phyloP scores from a whole-genome alignment of 768 basidiomycete species.

The Leucosporidium yakuticum region DNA sequence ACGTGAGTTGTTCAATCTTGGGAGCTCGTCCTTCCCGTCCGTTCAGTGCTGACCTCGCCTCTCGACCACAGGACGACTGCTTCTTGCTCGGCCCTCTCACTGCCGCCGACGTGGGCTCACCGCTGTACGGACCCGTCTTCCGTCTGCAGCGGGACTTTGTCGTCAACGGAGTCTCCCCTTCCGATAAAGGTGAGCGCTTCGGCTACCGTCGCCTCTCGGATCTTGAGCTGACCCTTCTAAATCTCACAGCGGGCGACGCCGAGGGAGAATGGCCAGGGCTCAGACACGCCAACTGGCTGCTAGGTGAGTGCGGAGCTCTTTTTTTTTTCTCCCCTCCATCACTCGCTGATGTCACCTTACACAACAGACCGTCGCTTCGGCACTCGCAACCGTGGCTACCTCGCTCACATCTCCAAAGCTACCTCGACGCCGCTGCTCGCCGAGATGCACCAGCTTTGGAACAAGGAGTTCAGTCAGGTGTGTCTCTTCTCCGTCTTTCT shows the following conservation, averaged over 20 bases:
- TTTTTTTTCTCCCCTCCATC: not conserved
- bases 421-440: slow-evolving; percentile 44
- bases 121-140: slow-evolving; percentile 46
- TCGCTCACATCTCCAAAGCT: slow-evolving; percentile 47
- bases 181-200: slow-evolving; percentile 14
- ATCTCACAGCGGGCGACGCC: not conserved
- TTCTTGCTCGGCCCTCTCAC: slow-evolving; percentile 39
- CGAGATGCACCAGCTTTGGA: slow-evolving; percentile 44
- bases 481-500: not conserved
- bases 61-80: slow-evolving; percentile 46
- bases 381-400: slow-evolving; percentile 44
- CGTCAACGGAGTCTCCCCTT: slow-evolving; percentile 30
- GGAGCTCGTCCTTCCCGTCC: no score
- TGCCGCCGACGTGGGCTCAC: slow-evolving; percentile 10
- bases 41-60: no score
- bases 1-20: slow-evolving; percentile 18
- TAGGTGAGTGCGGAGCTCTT: slow-evolving; percentile 22
- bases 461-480: slow-evolving; percentile 31
- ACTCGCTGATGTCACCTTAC: not conserved
- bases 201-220: no score
- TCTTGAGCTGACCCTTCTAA: no score
- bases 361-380: slow-evolving; percentile 47
- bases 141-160: slow-evolving; percentile 43
- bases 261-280: slow-evolving; percentile 48
- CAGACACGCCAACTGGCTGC: slow-evolving; percentile 43